Conservation (phyloP, 2,329 filamentous ascomycete genomes). For the Corinectria fuckeliana region DNA sequence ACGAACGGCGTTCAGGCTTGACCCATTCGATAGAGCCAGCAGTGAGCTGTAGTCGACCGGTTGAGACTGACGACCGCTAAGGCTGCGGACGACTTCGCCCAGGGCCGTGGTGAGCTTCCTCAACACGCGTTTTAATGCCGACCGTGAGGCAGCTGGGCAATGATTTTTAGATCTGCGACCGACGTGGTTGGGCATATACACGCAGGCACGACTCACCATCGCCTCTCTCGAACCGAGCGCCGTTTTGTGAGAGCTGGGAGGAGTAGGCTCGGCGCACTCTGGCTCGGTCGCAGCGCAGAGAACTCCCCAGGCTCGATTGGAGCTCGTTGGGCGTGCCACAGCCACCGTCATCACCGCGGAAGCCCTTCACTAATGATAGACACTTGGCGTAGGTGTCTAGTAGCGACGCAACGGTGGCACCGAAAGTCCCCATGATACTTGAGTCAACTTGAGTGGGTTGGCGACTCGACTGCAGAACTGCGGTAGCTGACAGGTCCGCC, state of each 20-base stretch:
- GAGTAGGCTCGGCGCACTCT: constrained; percentile 53
- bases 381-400: constrained; percentile 57
- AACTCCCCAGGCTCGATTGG: constrained; percentile 40
- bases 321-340: constrained; percentile 34
- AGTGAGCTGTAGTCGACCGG: constrained; percentile 55
- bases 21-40: constrained; percentile 54
- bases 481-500: constrained; percentile 21
- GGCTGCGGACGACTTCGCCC: constrained; percentile 45
- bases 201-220: constrained; percentile 50
- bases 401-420: constrained; percentile 51
- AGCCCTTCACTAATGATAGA: constrained; percentile 49
- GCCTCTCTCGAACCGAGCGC: constrained; percentile 52
- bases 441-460: not conserved
- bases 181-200: constrained; percentile 15
- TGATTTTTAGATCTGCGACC: constrained; percentile 22
- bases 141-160: constrained; percentile 46
- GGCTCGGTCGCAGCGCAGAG: constrained; percentile 48
- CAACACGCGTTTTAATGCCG: constrained; percentile 49
- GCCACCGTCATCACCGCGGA: constrained; percentile 32
- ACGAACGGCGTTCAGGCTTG: constrained; percentile 55
- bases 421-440: constrained; percentile 47
- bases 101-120: constrained; percentile 52
- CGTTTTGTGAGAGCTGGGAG: constrained; percentile 48
- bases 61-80: constrained; percentile 39
- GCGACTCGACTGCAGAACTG: constrained; percentile 12